These are phyloP conservation scores for Botryotinia globosa DNA, from an alignment of 2,329 filamentous ascomycete species.

Conservation along the genomic window DNA sequence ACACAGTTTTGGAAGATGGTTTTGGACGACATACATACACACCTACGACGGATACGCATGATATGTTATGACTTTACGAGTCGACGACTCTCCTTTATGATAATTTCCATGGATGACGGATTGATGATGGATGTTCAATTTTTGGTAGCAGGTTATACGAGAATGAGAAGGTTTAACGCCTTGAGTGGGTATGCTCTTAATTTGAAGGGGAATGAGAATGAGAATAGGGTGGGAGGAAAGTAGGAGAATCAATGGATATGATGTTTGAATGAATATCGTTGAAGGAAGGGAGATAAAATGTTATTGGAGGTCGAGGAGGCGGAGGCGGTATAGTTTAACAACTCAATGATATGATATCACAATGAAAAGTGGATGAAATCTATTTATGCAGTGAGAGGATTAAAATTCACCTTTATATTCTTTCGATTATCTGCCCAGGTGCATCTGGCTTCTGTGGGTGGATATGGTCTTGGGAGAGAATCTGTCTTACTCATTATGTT, in stretches of 20 bases:
- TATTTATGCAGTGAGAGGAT: background rate
- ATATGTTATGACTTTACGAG: background rate
- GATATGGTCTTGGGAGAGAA: background rate
- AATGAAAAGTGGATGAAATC: background rate
- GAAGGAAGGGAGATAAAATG: background rate
- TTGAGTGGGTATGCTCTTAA: background rate
- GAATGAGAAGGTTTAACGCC: background rate
- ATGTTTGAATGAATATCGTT: background rate
- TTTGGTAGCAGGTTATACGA: background rate
- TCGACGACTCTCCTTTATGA: background rate
- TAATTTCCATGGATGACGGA: background rate
- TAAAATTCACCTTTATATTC: background rate
- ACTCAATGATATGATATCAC: background rate
- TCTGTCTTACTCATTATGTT: too few relatives aligned
- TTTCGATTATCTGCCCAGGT: background rate
- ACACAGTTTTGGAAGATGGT: slow-evolving; percentile 8
- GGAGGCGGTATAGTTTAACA: background rate
- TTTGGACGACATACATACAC: slow-evolving; percentile 3
- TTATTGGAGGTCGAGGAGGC: background rate
- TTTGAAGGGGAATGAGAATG: background rate
- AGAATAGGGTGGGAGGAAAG: too few relatives aligned
- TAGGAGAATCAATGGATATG: background rate
- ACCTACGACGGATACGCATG: background rate
- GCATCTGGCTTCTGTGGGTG: background rate
- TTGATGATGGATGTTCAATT: background rate